Conservation (phyloP, 352 stramenopile genomes). For the Thalassiosira exigua region DNA sequence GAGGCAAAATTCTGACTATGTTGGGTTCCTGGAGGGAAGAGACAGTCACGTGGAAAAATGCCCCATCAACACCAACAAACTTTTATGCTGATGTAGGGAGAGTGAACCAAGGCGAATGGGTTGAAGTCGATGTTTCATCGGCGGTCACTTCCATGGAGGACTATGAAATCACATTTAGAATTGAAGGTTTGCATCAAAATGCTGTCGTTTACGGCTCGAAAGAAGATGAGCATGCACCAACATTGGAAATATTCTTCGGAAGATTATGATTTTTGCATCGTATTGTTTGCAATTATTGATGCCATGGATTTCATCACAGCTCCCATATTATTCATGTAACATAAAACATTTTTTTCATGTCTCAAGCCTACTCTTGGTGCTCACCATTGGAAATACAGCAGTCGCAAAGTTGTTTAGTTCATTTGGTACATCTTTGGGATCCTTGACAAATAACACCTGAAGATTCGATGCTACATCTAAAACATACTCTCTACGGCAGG, state of each 20-base stretch:
- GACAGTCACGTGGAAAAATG: conserved; percentile 19
- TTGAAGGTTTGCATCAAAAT: conserved; percentile 28
- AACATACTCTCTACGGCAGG: no score
- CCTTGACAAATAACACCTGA: no score
- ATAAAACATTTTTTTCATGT: no score
- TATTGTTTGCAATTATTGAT: no score
- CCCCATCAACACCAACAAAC: conserved; percentile 1
- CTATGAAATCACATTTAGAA: conserved; percentile 23
- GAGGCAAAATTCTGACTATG: conserved; percentile 13
- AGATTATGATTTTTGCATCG: background rate
- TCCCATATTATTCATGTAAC: no score
- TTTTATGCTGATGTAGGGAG: conserved; percentile 16
- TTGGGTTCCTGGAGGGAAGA: conserved; percentile 14
- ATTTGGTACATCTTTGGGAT: no score
- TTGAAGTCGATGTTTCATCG: conserved; percentile 24
- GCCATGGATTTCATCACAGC: no score
- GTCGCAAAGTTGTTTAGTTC: no score
- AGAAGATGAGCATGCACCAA: conserved; percentile 9
- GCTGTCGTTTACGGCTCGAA: conserved; percentile 15
- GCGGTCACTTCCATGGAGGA: background rate
- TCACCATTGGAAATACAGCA: no score
- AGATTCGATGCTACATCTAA: no score
- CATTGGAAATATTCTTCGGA: conserved; percentile 14
- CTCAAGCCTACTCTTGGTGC: no score
- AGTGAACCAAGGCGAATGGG: conserved; percentile 9